These are phyloP conservation scores for Dryas octopetala DNA, from an alignment of 306 rosid species.

Conservation along the genomic window DNA sequence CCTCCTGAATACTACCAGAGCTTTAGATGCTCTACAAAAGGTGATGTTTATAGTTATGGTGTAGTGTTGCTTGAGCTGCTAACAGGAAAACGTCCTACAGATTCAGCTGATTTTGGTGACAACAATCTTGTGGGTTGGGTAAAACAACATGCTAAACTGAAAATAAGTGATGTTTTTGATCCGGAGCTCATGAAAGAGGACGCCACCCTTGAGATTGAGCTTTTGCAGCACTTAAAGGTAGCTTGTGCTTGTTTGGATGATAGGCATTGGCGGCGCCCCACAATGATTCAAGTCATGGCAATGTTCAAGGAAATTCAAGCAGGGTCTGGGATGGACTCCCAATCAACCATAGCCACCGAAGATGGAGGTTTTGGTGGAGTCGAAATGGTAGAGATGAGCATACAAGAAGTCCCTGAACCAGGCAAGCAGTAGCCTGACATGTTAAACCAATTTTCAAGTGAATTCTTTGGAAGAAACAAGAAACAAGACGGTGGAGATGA, in stretches of 20 bases:
- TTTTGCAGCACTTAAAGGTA: conserved; percentile 76
- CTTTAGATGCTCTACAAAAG: conserved; percentile 85
- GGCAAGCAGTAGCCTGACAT: conserved; percentile 45
- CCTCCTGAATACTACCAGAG: conserved; percentile 99
- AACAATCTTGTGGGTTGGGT: conserved; percentile 99
- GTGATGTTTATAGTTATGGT: conserved; percentile 93
- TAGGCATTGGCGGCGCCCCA: conserved; percentile 72
- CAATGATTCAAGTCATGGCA: conserved; percentile 89
- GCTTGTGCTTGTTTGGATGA: conserved; percentile 92
- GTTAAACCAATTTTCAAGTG: conserved; percentile 23
- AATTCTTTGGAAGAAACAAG: conserved; percentile 37
- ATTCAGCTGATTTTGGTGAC: conserved; percentile 89
- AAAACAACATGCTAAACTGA: conserved; percentile 81
- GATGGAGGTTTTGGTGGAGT: conserved; percentile 55
- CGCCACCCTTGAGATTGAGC: conserved; percentile 73
- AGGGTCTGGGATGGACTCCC: conserved; percentile 84
- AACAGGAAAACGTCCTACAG: conserved; percentile 87
- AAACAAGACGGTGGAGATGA: conserved; percentile 41
- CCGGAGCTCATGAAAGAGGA: conserved; percentile 87
- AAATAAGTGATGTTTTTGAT: conserved; percentile 75
- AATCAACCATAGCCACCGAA: conserved; percentile 64
- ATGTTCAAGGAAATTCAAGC: conserved; percentile 94
- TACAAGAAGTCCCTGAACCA: conserved; percentile 77
- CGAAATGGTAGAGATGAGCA: conserved; percentile 85
- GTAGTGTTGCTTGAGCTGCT: conserved; percentile 88